Base-by-base conservation (phyloP, 495 filamentous ascomycete genomes). In the Aspergillus wentii region DNA sequence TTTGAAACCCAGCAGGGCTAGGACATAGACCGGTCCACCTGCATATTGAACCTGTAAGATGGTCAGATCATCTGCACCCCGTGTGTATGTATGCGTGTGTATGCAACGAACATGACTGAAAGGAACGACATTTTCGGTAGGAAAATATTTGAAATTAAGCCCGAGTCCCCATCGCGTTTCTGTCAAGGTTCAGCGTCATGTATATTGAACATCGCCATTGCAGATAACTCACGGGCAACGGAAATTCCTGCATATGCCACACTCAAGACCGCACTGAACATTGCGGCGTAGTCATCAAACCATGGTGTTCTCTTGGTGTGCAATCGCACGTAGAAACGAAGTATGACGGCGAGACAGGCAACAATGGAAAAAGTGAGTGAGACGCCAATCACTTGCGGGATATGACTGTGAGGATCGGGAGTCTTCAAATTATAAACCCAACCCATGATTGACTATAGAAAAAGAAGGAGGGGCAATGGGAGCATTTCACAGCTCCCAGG, bases 1-100 rank as follows among this genome's bases (percentile, higher is more conserved):
- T 38, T 79, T 79, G 56, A 77, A 79, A 4, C 67, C 66, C 17
- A 77, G 57, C 13, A 76, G 40, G 13, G 48, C 51, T 22, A 62
- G 45, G 8, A 38, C 50, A 37, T 62, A 62, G 2, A 56, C 23
- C 7, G 56, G 59, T 1, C 56, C 56, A n/a, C 56, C 51, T 16
- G 35, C 41, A 21, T 56, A 59, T 59, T 61, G 57, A 13, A 61
- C 41, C 57, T 61, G 29, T 38, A 29, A 13, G n/a, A n/a, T n/a
- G 17, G 14, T 35, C 16, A n/a, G 26, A 34, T 16, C 17, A 22
- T 6, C 17, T 2, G 5, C 22, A 25, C 11, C 22, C 5, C 11
- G 6, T 25, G 22, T 5, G 22, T 25, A 9, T 8, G 22, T 33
- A 30, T n/a, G n/a, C n/a, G n/a, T n/a, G n/a, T n/a, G n/a, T n/a